phyloP scores from a whole-genome alignment of 1,139 yeast genomes.

The Taiozyma sp. region DNA sequence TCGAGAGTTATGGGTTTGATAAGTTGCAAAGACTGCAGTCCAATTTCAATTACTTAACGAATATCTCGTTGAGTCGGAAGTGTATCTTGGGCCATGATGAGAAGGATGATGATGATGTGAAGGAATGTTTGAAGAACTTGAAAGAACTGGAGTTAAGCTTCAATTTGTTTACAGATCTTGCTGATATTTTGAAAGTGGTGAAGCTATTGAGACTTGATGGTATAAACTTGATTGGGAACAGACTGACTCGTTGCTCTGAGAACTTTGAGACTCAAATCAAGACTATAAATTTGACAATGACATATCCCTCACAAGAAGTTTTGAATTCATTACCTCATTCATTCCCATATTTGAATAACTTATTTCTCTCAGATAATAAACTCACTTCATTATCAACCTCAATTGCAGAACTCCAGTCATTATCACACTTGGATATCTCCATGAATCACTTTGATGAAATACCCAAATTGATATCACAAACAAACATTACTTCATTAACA shows the following conservation, averaged over 20 bases:
- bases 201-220: slow-evolving; percentile 32
- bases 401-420: slow-evolving; percentile 2
- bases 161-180: slow-evolving; percentile 47
- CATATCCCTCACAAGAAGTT: slow-evolving; percentile 12
- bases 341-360: slow-evolving; percentile 40
- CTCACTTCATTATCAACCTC: not conserved
- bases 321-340: slow-evolving; percentile 29
- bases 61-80: slow-evolving; percentile 46
- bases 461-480: slow-evolving; percentile 5
- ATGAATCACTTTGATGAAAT: slow-evolving; percentile 32
- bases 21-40: slow-evolving; percentile 44
- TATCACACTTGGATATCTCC: slow-evolving; percentile 40
- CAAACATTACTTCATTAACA: slow-evolving; percentile 11
- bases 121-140: slow-evolving; percentile 22
- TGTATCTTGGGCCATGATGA: slow-evolving; percentile 23
- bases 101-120: slow-evolving; percentile 3
- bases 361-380: slow-evolving; percentile 47
- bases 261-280: slow-evolving; percentile 14
- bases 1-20: slow-evolving; percentile 64
- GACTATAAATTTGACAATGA: slow-evolving; percentile 31
- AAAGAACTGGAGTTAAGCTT: slow-evolving; percentile 54
- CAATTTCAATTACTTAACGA: slow-evolving; percentile 39
- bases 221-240: slow-evolving; percentile 61
- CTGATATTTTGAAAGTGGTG: slow-evolving; percentile 36
- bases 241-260: slow-evolving; percentile 29